These are phyloP conservation scores for Ogataea philodendri DNA, from an alignment of 805 yeast species.

Conservation along the genomic window DNA sequence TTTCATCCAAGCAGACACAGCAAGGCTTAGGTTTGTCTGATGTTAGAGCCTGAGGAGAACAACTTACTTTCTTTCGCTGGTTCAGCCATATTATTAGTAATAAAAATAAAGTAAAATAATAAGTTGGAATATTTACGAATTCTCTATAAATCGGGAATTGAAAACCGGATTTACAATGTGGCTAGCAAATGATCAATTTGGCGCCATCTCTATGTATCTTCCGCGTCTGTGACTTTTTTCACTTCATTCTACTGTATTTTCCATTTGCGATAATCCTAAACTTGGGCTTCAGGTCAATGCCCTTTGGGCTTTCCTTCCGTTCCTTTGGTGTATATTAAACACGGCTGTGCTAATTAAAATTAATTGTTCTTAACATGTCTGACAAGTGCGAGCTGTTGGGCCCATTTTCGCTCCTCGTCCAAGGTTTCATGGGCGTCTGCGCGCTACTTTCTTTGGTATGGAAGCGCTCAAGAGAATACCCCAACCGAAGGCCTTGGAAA, in stretches of 20 bases:
- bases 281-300: no score
- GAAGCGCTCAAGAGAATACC: constrained; percentile 77
- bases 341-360: constrained; percentile 1
- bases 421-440: constrained; percentile 69
- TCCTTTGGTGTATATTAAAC: no score
- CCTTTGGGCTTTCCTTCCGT: no score
- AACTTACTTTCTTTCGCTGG: constrained; percentile 26
- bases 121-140: neutral
- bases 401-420: constrained; percentile 80
- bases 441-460: constrained; percentile 71
- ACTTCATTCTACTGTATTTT: neutral
- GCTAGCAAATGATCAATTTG: neutral
- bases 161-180: neutral
- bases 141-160: neutral
- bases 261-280: no score
- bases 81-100: constrained; percentile 21
- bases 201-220: neutral
- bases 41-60: constrained; percentile 6
- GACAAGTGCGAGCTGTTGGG: constrained; percentile 68
- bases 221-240: neutral
- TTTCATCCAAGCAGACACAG: constrained; percentile 79
- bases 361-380: constrained; percentile 1
- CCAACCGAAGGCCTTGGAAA: constrained; percentile 76
- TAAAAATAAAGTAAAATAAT: constrained; percentile 1
- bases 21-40: constrained; percentile 83